phyloP scores from a whole-genome alignment of 169 alveolate genomes.

The Plasmodium ovale region DNA sequence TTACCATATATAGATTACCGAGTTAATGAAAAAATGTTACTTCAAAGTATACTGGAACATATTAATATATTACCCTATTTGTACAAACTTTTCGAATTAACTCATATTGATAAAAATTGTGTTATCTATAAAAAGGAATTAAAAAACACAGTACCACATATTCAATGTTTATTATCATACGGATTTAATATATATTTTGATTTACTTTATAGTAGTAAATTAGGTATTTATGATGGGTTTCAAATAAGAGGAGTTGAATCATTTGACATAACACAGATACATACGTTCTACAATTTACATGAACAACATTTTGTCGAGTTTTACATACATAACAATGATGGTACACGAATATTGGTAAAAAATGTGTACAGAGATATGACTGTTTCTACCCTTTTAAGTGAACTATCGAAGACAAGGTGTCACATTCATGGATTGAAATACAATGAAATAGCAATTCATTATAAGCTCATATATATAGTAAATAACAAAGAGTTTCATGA shows the following conservation, averaged over 20 bases:
- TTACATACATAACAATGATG: conserved; percentile 36
- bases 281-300: conserved; percentile 44
- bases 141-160: conserved; percentile 67
- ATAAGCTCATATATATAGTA: conserved; percentile 38
- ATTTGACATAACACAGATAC: conserved; percentile 55
- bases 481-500: conserved; percentile 16
- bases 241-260: conserved; percentile 26
- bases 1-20: conserved; percentile 48
- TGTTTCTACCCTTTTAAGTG: conserved; percentile 48
- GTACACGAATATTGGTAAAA: conserved; percentile 22
- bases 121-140: conserved; percentile 34
- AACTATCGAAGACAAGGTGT: conserved; percentile 60
- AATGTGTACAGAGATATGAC: conserved; percentile 69
- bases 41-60: conserved; percentile 56
- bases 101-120: conserved; percentile 69
- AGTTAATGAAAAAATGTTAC: conserved; percentile 48
- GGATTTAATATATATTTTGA: conserved; percentile 71
- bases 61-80: conserved; percentile 60
- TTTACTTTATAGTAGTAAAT: conserved; percentile 20
- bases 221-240: conserved; percentile 57
- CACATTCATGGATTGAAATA: conserved; percentile 55
- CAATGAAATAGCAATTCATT: conserved; percentile 16
- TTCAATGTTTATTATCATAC: conserved; percentile 64
- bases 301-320: conserved; percentile 68
- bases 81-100: conserved; percentile 59